Conservation (phyloP, 1,139 yeast species). For the Pichia terricola region DNA sequence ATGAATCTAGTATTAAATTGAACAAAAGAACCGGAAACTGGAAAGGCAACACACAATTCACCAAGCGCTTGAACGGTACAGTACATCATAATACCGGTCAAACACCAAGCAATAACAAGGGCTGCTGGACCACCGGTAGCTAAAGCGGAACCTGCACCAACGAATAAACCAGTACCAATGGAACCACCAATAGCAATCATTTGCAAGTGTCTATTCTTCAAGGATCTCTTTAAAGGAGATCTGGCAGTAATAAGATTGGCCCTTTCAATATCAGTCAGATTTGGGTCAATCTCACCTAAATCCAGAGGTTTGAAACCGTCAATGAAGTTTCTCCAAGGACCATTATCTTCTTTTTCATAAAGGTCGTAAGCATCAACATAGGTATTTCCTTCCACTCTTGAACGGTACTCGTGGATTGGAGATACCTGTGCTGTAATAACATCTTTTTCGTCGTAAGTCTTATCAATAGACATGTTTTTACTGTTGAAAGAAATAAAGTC, state of each 20-base stretch:
- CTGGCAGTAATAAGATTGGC: conserved; percentile 58
- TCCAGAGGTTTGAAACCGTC: conserved; percentile 25
- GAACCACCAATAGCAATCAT: conserved; percentile 88
- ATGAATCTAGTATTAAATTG: conserved; percentile 57
- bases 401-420: conserved; percentile 12
- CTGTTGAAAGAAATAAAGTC: background rate
- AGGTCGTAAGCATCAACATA: conserved; percentile 7
- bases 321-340: conserved; percentile 17
- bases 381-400: conserved; percentile 1
- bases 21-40: conserved; percentile 65
- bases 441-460: conserved; percentile 16
- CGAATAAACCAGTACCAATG: conserved; percentile 60
- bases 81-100: conserved; percentile 43
- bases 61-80: conserved; percentile 63
- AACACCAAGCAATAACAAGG: conserved; percentile 44
- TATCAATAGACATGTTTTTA: conserved; percentile 14
- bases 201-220: conserved; percentile 58
- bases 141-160: conserved; percentile 58
- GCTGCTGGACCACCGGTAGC: conserved; percentile 63
- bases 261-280: conserved; percentile 56
- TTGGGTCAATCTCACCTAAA: conserved; percentile 51
- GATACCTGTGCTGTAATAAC: conserved; percentile 19
- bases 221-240: conserved; percentile 57
- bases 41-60: conserved; percentile 57
- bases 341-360: conserved; percentile 2